Conservation (phyloP, 1,284 basidiomycete species). For the Athelia psychrophila region DNA sequence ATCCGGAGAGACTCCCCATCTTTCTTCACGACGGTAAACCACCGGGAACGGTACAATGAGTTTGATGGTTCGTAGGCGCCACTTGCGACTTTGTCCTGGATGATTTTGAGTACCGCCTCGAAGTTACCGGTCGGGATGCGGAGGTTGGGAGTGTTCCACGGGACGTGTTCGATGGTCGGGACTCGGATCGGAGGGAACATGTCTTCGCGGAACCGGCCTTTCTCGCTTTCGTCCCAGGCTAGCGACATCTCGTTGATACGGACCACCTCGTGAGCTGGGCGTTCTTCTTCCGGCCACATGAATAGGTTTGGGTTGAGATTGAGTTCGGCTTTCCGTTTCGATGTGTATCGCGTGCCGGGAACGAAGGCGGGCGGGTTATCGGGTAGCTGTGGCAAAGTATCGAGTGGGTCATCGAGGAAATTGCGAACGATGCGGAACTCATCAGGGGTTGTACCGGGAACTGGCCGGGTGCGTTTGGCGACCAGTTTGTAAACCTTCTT, state of each 20-base stretch:
- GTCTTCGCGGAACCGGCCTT: slow-evolving; percentile 10
- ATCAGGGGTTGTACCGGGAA: slow-evolving; percentile 22
- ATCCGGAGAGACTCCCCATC: slow-evolving; percentile 11
- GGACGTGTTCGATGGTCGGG: slow-evolving; percentile 10
- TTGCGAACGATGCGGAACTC: slow-evolving; percentile 28
- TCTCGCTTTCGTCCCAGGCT: slow-evolving; percentile 20
- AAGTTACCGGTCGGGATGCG: slow-evolving; percentile 20
- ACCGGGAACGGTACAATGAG: slow-evolving; percentile 12
- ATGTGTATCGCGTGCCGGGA: slow-evolving; percentile 28
- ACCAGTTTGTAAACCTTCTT: slow-evolving; percentile 41
- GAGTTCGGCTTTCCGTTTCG: slow-evolving; percentile 15
- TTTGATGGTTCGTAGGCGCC: slow-evolving; percentile 12
- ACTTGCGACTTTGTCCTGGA: slow-evolving; percentile 15
- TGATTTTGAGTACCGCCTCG: slow-evolving; percentile 14
- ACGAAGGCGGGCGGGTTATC: slow-evolving; percentile 21
- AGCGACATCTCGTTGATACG: slow-evolving; percentile 20
- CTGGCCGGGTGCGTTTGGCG: slow-evolving; percentile 23
- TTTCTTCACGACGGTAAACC: slow-evolving; percentile 16
- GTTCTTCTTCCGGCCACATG: slow-evolving; percentile 20
- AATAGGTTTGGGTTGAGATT: slow-evolving; percentile 14
- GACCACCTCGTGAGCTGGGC: slow-evolving; percentile 23
- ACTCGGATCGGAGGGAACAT: slow-evolving; percentile 16
- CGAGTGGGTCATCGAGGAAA: slow-evolving; percentile 31
- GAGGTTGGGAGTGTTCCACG: slow-evolving; percentile 18
- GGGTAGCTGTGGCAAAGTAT: slow-evolving; percentile 21